These are phyloP conservation scores for Starmerella stellata DNA, from an alignment of 805 yeast genomes.

Conservation along the genomic window DNA sequence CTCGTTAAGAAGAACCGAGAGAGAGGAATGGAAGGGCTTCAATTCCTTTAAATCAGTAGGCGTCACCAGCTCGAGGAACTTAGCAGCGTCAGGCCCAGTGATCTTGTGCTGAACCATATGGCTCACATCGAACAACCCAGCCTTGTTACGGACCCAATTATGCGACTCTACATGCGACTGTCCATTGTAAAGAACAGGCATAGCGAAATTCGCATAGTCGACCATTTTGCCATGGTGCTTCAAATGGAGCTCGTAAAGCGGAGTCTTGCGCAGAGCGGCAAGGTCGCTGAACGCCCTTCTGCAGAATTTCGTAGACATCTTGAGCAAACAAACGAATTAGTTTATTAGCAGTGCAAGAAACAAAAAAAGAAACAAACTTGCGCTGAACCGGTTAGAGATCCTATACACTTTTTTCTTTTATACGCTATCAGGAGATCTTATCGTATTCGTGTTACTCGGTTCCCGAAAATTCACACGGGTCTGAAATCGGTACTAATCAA, in stretches of 20 bases:
- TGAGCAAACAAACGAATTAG: too few species aligned
- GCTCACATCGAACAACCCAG: slow-evolving; percentile 89
- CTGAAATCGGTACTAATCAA: too few species aligned
- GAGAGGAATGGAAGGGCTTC: slow-evolving; percentile 41
- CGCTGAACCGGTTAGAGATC: too few species aligned
- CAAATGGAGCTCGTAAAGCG: slow-evolving; percentile 64
- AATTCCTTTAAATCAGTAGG: slow-evolving; percentile 63
- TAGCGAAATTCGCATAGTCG: slow-evolving; percentile 86
- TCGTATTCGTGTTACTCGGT: too few species aligned
- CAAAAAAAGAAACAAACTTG: too few species aligned
- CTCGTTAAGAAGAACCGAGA: slow-evolving; percentile 53
- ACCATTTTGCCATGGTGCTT: slow-evolving; percentile 77
- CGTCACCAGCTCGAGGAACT: slow-evolving; percentile 61
- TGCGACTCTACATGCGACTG: slow-evolving; percentile 86
- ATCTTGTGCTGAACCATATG: slow-evolving; percentile 90
- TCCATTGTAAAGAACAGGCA: slow-evolving; percentile 81
- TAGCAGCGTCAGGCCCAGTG: slow-evolving; percentile 46
- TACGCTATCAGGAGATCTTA: too few species aligned
- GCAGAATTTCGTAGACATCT: slow-evolving; percentile 5
- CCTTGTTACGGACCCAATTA: slow-evolving; percentile 74
- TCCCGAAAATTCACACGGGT: too few species aligned
- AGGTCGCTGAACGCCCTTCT: slow-evolving; percentile 6
- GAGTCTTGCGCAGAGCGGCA: slow-evolving; percentile 31
- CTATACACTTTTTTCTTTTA: too few species aligned
- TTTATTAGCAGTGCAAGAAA: too few species aligned